Conservation (phyloP, 2,329 filamentous ascomycete species). For the Ascochyta viciae-villosae region DNA sequence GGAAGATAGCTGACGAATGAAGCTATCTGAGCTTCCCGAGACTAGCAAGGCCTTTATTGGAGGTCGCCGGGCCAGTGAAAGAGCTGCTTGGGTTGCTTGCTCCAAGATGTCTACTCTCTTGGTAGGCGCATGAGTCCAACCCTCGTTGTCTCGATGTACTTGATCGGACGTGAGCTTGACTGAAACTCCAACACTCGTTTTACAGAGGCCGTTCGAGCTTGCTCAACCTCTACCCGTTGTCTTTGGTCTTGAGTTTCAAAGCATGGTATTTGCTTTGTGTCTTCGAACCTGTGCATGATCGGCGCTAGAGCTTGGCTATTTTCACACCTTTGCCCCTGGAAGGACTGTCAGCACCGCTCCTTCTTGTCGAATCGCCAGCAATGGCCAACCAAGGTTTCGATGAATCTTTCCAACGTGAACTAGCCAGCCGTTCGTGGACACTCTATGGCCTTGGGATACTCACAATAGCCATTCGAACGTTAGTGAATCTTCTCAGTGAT, state of each 20-base stretch:
- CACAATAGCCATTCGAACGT: slow-evolving; percentile 38
- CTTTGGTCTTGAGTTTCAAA: too few species aligned
- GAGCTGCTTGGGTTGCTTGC: neutral
- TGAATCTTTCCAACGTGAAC: slow-evolving; percentile 24
- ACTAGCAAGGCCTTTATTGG: neutral
- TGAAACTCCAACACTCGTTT: neutral
- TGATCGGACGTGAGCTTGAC: neutral
- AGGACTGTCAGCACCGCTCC: neutral
- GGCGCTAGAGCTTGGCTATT: neutral
- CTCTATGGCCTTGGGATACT: slow-evolving; percentile 40
- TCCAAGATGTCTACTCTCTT: neutral
- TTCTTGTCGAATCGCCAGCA: neutral
- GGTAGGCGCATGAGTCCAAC: neutral
- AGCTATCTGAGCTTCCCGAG: neutral
- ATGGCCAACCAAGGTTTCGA: slow-evolving; percentile 26
- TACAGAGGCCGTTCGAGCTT: neutral
- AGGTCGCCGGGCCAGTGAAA: neutral
- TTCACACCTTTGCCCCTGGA: neutral
- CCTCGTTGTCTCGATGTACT: neutral
- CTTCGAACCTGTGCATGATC: slow-evolving; percentile 2
- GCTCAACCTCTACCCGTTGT: neutral
- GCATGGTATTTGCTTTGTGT: neutral
- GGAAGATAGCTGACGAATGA: neutral
- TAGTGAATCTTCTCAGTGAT: slow-evolving; percentile 5
- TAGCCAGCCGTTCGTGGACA: slow-evolving; percentile 38